Evolutionary conservation across 2,329 filamentous ascomycete species (phyloP).

Genomic region (Pestalotiopsis sp.): DNA sequence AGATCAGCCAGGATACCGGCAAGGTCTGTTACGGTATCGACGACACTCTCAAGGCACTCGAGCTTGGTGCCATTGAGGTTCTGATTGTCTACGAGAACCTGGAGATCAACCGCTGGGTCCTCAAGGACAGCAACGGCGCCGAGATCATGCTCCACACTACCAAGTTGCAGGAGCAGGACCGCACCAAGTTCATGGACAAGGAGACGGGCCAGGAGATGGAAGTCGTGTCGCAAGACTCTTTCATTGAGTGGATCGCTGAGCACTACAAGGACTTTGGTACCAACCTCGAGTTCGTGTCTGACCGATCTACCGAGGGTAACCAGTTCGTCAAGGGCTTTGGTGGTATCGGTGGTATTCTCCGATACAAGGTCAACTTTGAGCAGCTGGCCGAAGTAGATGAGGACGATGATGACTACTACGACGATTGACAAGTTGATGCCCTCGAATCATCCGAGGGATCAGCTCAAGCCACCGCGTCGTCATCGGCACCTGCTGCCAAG

Average conservation of each 20-base stretch:
- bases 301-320: slow-evolving; percentile 96
- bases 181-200: slow-evolving; percentile 91
- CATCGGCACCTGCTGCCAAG: slow-evolving; percentile 40
- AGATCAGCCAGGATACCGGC: slow-evolving; percentile 96
- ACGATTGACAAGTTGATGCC: slow-evolving; percentile 57
- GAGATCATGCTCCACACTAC: slow-evolving; percentile 84
- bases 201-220: slow-evolving; percentile 98
- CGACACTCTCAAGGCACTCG: slow-evolving; percentile 94
- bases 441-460: slow-evolving; percentile 86
- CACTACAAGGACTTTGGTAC: slow-evolving; percentile 98
- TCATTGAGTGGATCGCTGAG: slow-evolving; percentile 99
- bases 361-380: slow-evolving; percentile 99
- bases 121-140: slow-evolving; percentile 76
- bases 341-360: slow-evolving; percentile 94
- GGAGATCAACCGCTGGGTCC: slow-evolving; percentile 87
- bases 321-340: slow-evolving; percentile 99
- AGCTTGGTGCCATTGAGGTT: slow-evolving; percentile 91
- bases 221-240: slow-evolving; percentile 80
- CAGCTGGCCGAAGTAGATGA: slow-evolving; percentile 91
- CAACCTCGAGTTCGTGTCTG: slow-evolving; percentile 93
- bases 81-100: slow-evolving; percentile 98
- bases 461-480: slow-evolving; percentile 61
- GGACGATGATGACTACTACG: slow-evolving; percentile 91
- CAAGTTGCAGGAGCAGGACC: slow-evolving; percentile 81
- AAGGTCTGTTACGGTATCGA: slow-evolving; percentile 98